Percentiles rank a stretch among this genome's conserved stretches.
Conservation (phyloP, 129 eudicot species). For the Flaveria sonorensis region DNA sequence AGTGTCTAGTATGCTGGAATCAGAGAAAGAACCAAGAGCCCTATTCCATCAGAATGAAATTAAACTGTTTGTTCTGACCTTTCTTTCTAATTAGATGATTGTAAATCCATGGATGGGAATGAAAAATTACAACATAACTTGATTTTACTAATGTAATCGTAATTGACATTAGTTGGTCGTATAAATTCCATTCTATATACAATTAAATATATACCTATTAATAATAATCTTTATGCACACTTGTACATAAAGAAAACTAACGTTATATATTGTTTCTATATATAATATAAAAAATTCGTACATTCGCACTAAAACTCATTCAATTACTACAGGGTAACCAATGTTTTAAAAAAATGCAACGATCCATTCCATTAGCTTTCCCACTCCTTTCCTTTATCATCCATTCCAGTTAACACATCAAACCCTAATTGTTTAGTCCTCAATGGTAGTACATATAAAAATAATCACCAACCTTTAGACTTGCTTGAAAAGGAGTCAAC, state of each 20-base stretch:
- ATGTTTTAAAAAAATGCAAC: neutral
- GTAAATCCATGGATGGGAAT: neutral
- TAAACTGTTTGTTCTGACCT: neutral
- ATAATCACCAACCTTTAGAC: slow-evolving; percentile 68
- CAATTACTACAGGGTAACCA: neutral
- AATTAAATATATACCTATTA: no score
- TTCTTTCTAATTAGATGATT: neutral
- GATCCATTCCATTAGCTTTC: neutral
- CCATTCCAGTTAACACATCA: neutral
- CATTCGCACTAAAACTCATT: neutral
- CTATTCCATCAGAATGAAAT: neutral
- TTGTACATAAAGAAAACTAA: neutral
- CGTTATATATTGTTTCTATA: neutral
- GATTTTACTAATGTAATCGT: neutral
- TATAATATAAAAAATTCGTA: neutral
- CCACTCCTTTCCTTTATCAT: neutral
- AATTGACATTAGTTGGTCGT: no score
- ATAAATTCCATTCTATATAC: no score
- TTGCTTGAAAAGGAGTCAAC: slow-evolving; percentile 68
- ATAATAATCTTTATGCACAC: no score
- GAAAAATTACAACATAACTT: neutral
- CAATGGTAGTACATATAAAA: neutral
- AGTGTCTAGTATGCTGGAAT: neutral
- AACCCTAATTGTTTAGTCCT: neutral
- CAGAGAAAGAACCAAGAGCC: neutral